Conservation (phyloP, 1,139 yeast genomes). For the Protomyces lactucae-debilis region DNA sequence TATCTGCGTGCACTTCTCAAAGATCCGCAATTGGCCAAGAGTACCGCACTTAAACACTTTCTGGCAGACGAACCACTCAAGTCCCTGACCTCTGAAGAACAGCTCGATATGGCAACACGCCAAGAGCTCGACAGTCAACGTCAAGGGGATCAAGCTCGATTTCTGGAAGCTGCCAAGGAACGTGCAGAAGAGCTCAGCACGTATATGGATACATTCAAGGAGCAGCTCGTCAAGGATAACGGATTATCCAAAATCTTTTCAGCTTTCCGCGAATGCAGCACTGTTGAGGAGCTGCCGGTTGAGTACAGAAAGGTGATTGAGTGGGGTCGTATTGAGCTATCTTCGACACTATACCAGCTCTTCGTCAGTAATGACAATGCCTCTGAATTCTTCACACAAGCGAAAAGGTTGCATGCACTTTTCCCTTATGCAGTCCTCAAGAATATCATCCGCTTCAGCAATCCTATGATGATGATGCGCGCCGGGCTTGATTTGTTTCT, state of each 20-base stretch:
- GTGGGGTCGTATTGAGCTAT: constrained; percentile 75
- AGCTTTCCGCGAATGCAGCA: constrained; percentile 56
- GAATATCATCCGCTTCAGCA: constrained; percentile 71
- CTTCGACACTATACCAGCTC: constrained; percentile 74
- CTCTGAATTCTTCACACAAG: constrained; percentile 63
- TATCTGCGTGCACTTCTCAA: constrained; percentile 54
- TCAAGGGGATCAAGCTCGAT: constrained; percentile 61
- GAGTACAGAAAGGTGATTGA: constrained; percentile 65
- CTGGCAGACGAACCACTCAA: constrained; percentile 42
- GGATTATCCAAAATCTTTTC: constrained; percentile 54
- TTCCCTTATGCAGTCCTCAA: constrained; percentile 74
- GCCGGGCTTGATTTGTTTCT: constrained; percentile 71
- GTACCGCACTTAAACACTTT: constrained; percentile 52
- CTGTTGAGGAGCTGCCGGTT: constrained; percentile 61
- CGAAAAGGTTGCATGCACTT: constrained; percentile 61
- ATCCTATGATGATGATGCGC: constrained; percentile 78
- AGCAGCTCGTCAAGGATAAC: constrained; percentile 45
- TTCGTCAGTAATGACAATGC: constrained; percentile 77
- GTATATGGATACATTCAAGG: constrained; percentile 54
- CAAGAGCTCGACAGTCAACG: constrained; percentile 57
- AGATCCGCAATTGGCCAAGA: constrained; percentile 54
- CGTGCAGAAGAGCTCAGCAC: constrained; percentile 48
- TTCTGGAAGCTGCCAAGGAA: constrained; percentile 60
- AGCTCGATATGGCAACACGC: constrained; percentile 54
- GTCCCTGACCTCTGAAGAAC: constrained; percentile 44